phyloP scores from a whole-genome alignment of 148 eudicot genomes.

The Vaccinium macrocarpon region DNA sequence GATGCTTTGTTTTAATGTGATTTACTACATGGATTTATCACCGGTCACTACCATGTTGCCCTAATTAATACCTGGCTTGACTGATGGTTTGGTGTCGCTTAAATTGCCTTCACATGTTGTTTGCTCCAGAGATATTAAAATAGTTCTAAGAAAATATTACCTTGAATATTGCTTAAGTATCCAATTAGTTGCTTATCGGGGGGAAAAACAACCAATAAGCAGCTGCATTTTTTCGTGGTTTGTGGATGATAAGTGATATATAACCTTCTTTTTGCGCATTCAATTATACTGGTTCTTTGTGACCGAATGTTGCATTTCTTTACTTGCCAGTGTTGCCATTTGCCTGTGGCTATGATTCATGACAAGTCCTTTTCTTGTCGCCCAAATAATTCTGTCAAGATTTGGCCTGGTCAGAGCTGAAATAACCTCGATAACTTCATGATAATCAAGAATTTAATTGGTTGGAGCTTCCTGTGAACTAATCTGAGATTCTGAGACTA shows the following conservation, averaged over 20 bases:
- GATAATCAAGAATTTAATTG: background rate
- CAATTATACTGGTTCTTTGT: background rate
- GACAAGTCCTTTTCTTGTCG: background rate
- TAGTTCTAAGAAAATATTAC: no score
- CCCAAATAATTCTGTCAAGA: background rate
- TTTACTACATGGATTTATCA: background rate
- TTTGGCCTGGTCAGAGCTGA: background rate
- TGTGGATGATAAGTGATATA: background rate
- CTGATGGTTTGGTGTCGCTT: conserved; percentile 1
- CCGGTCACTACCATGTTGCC: background rate
- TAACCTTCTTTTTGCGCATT: background rate
- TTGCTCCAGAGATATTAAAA: background rate
- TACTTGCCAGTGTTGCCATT: background rate
- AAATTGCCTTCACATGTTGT: background rate
- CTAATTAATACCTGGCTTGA: background rate
- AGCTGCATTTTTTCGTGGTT: background rate
- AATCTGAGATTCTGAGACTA: background rate
- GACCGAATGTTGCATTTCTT: background rate
- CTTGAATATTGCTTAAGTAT: no score
- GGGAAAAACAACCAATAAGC: background rate
- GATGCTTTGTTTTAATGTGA: background rate
- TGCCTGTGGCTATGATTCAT: background rate
- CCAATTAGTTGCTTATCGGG: no score
- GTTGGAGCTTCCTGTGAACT: conserved; percentile 12
- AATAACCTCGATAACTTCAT: background rate